Base-by-base conservation (phyloP, 192 early-diverging fungal species). In the Dispira simplex region DNA sequence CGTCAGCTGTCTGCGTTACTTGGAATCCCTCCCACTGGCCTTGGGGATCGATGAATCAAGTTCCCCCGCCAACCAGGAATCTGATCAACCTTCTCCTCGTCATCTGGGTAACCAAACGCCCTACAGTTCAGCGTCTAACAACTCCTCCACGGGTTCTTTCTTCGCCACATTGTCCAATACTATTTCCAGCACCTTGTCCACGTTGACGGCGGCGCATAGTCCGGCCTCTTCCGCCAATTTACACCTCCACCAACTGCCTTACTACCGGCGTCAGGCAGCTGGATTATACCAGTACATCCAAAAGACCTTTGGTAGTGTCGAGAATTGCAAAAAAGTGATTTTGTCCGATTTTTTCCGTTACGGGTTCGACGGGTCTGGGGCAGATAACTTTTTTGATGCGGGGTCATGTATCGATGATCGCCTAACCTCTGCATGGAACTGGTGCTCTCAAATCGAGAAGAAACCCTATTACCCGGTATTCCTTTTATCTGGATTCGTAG, bases 341-440 rank as follows among this genome's bases (percentile, higher is more conserved):
- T 71, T 93, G 67, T 82, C 79, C 0, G 95, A 99, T 63, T 99
- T 99, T 69, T 99, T 99, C 85, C 77, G 88, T 25, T 85, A 86
- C 63, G 96, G 88, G 0, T 99, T 99, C 75, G 95, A 99, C 71
- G 96, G 96, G 0, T 93, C 90, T 48, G 96, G 96, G 4, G 91
- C 91, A 0, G 86, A 90, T 69, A 90, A 89, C 71, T 89, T 89
- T 67, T 90, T 85, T 75, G 90, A 93, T 64, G 94, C 93, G 26
- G 92, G 92, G 43, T 77, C 75, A 26, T 99, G 96, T 68, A 96
- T 99, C 76, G 96, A 99, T 63, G 96, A 94, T 46, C 77, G 96
- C 53, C 70, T 97, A 62, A 97, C 92, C 0, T 90, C 86, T 58
- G 94, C 91, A 1, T 95, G 89, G 88, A 87, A 90, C 69, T 90